Base-by-base conservation (phyloP, 2,329 filamentous ascomycete species). In the Sclerotinia trifoliorum region DNA sequence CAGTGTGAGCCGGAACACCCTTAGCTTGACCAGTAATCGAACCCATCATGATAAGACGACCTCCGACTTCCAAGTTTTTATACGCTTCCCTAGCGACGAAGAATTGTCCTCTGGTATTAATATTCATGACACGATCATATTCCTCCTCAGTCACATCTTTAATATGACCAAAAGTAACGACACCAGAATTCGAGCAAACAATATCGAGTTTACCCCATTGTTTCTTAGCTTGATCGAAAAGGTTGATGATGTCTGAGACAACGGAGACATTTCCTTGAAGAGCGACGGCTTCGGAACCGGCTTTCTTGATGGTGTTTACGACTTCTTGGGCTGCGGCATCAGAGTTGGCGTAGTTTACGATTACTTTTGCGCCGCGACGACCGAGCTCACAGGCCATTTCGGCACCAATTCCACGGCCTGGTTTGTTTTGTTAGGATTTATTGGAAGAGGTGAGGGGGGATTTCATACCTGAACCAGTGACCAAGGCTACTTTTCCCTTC, bases 21-120 rank as follows among this genome's bases (percentile, higher is more conserved):
- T 87, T 85, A 68, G 80, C 90, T 81, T 90, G 79, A 77, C 89
- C 79, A 0, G 89, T 89, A 78, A 92, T 92, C 85, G 89, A 52
- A 42, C 85, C 86, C 87, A 91, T 93, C 72, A 93, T 82, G 78
- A 93, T 89, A 74, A 94, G 84, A 56, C 90, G 84, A 29, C 91
- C 91, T 68, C 90, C 88, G 65, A 86, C 81, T 76, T 88, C 84
- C 73, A 91, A 84, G 80, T 91, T 82, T 80, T 89, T 88, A 80
- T 90, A 91, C 13, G 87, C 90, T 68, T 90, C 87, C 80, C 91
- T 88, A 29, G 89, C 90, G 67, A 93, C 89, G 78, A 93, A 92
- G 83, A 92, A 92, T 80, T 92, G 83, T 15, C 88, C 88, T 52
- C 81, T 81, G 44, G 90, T 85, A 72, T 91, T 91, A 70, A 90